Evolutionary conservation across 2,329 filamentous ascomycete species (phyloP), one percentile per base, ranked within the genome.

Genomic region (Diaporthe sp.): DNA sequence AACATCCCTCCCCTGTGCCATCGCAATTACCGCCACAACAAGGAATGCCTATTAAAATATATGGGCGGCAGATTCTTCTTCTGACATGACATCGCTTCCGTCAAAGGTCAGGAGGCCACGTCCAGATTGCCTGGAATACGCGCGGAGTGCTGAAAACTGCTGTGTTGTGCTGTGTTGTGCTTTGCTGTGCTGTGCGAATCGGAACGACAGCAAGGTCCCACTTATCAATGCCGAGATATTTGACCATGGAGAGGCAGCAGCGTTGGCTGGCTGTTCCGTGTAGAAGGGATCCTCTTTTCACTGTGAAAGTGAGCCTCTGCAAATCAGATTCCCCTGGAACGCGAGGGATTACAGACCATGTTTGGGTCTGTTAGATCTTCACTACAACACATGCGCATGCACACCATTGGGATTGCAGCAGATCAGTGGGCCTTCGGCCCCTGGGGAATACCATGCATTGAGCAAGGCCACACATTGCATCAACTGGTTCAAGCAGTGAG

Each of bases 381-480:
- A 49, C 9, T 10, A 47, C 42, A 65, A 31, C 17, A 17, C 60
- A 47, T 31, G 39, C n/a, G 25, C 42, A 44, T n/a, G 25, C 42
- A 65, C 42, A 34, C 3, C n/a, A 31, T 13, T 42, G 49, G 65
- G 34, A 70, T 37, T 31, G 49, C 49, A 51, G n/a, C 49, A 55
- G 37, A 28, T 55, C n/a, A 53, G 28, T n/a, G 44, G 63, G 6
- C 6, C 12, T 15, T 20, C 12, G 8, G 20, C 31, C 2, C 12
- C 63, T 5, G 42, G 47, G 49, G 47, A 28, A 70, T 31, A 39
- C 37, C 31, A 10, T 70, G 65, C 47, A 55, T 63, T 63, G 60
- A 63, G 31, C 49, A 53, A 13, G 15, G n/a, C n/a, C 22, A 20
- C n/a, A 22, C 47, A 51, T 20, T 47, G 63, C 47, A 39, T 53